These are phyloP conservation scores for Hemisphaericaspora subhashii DNA, from an alignment of 1,139 yeast genomes.

Conservation along the genomic window DNA sequence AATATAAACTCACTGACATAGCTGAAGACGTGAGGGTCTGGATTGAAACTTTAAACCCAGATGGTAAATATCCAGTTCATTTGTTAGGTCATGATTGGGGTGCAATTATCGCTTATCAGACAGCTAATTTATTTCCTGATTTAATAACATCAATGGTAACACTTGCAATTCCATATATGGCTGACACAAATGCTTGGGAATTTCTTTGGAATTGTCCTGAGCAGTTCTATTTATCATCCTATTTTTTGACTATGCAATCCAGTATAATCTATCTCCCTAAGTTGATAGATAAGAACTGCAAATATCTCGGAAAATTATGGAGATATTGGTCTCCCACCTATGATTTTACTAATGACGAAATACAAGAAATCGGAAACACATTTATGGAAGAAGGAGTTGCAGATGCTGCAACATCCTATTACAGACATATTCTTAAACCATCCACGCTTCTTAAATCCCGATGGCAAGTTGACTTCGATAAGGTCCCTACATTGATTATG, in stretches of 20 bases:
- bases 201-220: conserved; percentile 31
- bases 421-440: conserved; percentile 33
- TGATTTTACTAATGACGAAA: conserved; percentile 27
- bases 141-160: conserved; percentile 35
- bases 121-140: conserved; percentile 39
- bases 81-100: conserved; percentile 52
- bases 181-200: conserved; percentile 29
- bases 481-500: conserved; percentile 41
- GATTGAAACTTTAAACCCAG: conserved; percentile 25
- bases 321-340: conserved; percentile 45
- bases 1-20: conserved; percentile 30
- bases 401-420: conserved; percentile 45
- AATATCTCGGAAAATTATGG: conserved; percentile 39
- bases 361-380: conserved; percentile 30
- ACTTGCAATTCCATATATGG: conserved; percentile 42
- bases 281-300: conserved; percentile 20
- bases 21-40: conserved; percentile 40
- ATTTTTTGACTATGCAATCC: conserved; percentile 44
- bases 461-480: conserved; percentile 35
- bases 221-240: conserved; percentile 38
- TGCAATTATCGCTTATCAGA: conserved; percentile 37
- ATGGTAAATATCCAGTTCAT: conserved; percentile 32
- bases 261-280: conserved; percentile 24
- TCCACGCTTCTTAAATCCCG: conserved; percentile 21
- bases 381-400: conserved; percentile 28